Conservation (phyloP, 495 filamentous ascomycete species). For the Neurospora intermedia region DNA sequence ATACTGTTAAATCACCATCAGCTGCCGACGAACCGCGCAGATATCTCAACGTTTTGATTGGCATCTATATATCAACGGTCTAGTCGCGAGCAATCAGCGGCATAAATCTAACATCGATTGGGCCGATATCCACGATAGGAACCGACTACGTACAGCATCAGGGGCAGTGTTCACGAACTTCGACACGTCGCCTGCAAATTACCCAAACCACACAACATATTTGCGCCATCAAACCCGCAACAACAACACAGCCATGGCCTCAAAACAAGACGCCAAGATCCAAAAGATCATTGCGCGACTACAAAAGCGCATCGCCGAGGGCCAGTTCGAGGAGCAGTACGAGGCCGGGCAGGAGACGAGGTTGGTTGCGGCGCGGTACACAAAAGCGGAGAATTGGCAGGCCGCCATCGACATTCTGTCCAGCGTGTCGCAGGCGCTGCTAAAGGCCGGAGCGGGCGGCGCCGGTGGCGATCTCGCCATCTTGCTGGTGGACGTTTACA, state of each 20-base stretch:
- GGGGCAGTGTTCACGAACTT: background rate
- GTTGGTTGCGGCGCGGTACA: constrained; percentile 83
- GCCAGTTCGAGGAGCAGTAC: constrained; percentile 61
- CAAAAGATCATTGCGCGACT: constrained; percentile 40
- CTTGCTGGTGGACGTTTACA: constrained; percentile 78
- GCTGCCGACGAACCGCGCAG: background rate
- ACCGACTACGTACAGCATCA: background rate
- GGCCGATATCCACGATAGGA: background rate
- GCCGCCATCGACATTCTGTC: constrained; percentile 80
- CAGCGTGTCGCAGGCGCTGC: constrained; percentile 70
- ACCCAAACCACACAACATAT: background rate
- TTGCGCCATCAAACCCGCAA: background rate
- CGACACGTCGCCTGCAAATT: background rate
- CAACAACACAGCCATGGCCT: background rate
- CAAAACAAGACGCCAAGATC: constrained; percentile 26
- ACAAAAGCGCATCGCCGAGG: constrained; percentile 70
- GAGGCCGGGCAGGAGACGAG: constrained; percentile 97
- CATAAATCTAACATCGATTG: background rate
- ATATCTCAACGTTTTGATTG: background rate
- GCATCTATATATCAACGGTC: background rate
- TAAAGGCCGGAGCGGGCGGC: constrained; percentile 82
- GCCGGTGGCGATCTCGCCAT: constrained; percentile 86
- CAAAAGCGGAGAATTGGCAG: constrained; percentile 70
- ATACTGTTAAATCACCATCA: background rate
- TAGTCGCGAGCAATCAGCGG: background rate